Evolutionary conservation across 1,139 yeast genomes (phyloP), one percentile per base, ranked within the genome.

Genomic region (Suhomyces kunorum): DNA sequence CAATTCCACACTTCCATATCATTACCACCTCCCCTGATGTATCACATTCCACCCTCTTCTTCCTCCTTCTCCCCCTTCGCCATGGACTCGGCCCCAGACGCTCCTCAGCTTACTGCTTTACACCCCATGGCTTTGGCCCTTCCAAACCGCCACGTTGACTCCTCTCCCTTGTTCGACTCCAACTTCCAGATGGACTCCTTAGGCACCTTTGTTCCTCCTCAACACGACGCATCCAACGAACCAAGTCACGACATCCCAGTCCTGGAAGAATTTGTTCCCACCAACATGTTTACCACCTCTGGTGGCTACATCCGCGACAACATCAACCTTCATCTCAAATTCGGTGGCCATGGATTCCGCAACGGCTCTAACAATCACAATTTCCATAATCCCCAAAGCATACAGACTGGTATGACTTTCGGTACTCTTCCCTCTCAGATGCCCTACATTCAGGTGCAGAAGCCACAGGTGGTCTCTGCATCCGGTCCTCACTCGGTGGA

Each of bases 261-360:
- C n/a, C 9, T 11, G n/a, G 14, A 9, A 23, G 28, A 15, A 5
- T 23, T 16, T 14, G 17, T 18, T 7, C 6, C 18, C 19, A 16
- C 7, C 17, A 13, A n/a, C 34, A 22, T 20, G 32, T 14, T 23
- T 18, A 16, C 30, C 30, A 9, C 14, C 18, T 8, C 22, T 6
- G 30, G 27, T 28, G 34, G 30, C 7, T 32, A 26, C 12, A 17
- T 44, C 28, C 35, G 42, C 7, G 50, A 48, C 31, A 48, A 46
- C 38, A 46, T 48, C 17, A 46, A 48, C 32, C 45, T 48, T 24
- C 47, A 45, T 8, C 40, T 43, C 22, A 46, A 46, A 32, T 33
- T 48, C 12, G 51, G n/a, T n/a, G n/a, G 51, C 1, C 43, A 39
- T 6, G 17, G 38, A 1, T 33, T 20, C 17, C 44, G 38, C 12